These are phyloP conservation scores for Scheffersomyces coipomensis DNA, from an alignment of 805 yeast genomes.

Conservation along the genomic window DNA sequence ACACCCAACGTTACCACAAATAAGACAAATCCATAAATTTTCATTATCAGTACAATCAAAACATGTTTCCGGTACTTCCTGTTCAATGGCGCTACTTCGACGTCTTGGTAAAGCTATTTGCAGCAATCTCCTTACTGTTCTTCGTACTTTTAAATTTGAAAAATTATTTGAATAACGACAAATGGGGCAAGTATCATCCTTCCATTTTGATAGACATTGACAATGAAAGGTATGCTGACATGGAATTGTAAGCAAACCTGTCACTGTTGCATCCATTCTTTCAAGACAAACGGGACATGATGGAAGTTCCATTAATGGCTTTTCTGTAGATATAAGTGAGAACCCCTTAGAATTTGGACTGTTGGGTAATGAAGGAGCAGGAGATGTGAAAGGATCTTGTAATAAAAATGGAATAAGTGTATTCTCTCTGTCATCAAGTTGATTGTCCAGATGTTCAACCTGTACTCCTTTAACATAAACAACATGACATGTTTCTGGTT, in stretches of 20 bases:
- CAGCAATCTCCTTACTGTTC: slow-evolving; percentile 33
- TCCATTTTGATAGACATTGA: slow-evolving; percentile 83
- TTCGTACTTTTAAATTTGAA: slow-evolving; percentile 32
- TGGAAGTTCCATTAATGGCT: slow-evolving; percentile 59
- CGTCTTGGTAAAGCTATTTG: slow-evolving; percentile 16
- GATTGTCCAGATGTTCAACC: slow-evolving; percentile 23
- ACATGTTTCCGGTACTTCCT: slow-evolving; percentile 35
- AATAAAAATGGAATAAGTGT: slow-evolving; percentile 61
- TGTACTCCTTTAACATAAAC: slow-evolving; percentile 63
- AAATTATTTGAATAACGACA: slow-evolving; percentile 69
- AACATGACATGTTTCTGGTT: slow-evolving; percentile 81
- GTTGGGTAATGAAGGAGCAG: slow-evolving; percentile 1
- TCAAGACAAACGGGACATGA: slow-evolving; percentile 93
- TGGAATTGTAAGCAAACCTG: slow-evolving; percentile 83
- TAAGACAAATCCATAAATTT: slow-evolving; percentile 83
- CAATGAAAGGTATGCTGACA: slow-evolving; percentile 95
- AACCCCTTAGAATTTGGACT: slow-evolving; percentile 1
- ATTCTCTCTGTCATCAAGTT: slow-evolving; percentile 13
- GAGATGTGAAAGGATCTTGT: slow-evolving; percentile 68
- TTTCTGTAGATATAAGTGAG: slow-evolving; percentile 4
- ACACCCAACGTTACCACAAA: slow-evolving; percentile 92
- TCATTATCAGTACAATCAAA: slow-evolving; percentile 54
- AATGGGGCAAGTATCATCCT: slow-evolving; percentile 87
- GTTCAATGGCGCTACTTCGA: neutral
- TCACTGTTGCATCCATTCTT: slow-evolving; percentile 74